A percentile compares a stretch with the other conserved stretches of the same genome.
phyloP scores from a whole-genome alignment of 1,284 basidiomycete genomes.

The Coriolopsis trogii region DNA sequence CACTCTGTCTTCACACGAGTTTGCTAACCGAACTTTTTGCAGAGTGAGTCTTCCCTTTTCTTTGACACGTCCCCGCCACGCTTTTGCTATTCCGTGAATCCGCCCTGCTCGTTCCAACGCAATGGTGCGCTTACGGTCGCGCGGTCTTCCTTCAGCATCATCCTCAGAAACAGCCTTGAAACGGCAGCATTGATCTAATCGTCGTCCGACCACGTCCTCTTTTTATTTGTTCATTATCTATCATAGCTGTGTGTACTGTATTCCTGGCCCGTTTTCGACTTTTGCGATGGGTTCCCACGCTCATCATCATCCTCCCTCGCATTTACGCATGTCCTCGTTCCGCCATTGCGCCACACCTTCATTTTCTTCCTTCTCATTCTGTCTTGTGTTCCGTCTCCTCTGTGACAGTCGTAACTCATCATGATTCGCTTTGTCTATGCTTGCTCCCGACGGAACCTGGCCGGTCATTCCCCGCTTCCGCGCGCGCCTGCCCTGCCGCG shows the following conservation, averaged over 20 bases:
- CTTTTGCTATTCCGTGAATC: slow-evolving; percentile 23
- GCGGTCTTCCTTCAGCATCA: slow-evolving; percentile 41
- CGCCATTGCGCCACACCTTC: slow-evolving; percentile 24
- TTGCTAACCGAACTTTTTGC: slow-evolving; percentile 23
- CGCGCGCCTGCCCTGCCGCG: too few species aligned
- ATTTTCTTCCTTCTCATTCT: slow-evolving; percentile 16
- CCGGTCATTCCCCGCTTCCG: slow-evolving; percentile 13
- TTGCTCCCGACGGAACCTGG: slow-evolving; percentile 7
- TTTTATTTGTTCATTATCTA: slow-evolving; percentile 25
- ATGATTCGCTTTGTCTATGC: slow-evolving; percentile 14
- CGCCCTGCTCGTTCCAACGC: slow-evolving; percentile 25
- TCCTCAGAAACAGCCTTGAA: slow-evolving; percentile 47
- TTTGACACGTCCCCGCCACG: slow-evolving; percentile 31
- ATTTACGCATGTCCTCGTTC: slow-evolving; percentile 9
- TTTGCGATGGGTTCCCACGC: slow-evolving; percentile 1
- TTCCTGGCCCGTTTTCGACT: slow-evolving; percentile 18
- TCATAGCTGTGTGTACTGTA: slow-evolving; percentile 21
- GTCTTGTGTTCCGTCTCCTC: slow-evolving; percentile 9
- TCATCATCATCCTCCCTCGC: slow-evolving; percentile 9
- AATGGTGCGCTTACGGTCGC: slow-evolving; percentile 27
- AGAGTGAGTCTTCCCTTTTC: slow-evolving; percentile 72
- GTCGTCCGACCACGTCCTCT: slow-evolving; percentile 11
- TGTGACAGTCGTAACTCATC: slow-evolving; percentile 23
- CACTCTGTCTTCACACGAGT: slow-evolving; percentile 9
- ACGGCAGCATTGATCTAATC: slow-evolving; percentile 47